phyloP scores from a whole-genome alignment of 179 eudicot species.

The Dionaea muscipula region DNA sequence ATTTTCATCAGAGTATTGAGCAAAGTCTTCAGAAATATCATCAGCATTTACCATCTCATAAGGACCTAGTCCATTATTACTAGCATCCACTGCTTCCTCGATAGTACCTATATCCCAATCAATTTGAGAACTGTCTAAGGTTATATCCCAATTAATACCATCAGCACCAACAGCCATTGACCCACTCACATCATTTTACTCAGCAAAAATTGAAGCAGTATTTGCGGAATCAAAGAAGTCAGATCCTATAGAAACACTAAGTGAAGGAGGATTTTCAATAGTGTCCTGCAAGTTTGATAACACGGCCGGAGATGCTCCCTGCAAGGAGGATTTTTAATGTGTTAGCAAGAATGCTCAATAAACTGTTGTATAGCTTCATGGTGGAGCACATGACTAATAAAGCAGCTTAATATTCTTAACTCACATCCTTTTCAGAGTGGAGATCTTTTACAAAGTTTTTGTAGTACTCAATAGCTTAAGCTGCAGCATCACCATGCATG shows the following conservation, averaged over 20 bases:
- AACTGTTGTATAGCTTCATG: too few relatives aligned
- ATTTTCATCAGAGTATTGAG: slow-evolving; percentile 36
- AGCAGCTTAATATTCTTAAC: slow-evolving; percentile 13
- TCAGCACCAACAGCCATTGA: slow-evolving; percentile 32
- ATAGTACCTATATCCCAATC: slow-evolving; percentile 90
- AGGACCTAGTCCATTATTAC: slow-evolving; percentile 81
- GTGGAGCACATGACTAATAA: background rate
- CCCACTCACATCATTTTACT: slow-evolving; percentile 23
- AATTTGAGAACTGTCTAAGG: slow-evolving; percentile 79
- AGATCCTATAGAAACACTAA: slow-evolving; percentile 35
- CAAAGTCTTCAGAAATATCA: slow-evolving; percentile 44
- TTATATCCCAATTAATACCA: slow-evolving; percentile 86
- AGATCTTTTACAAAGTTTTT: slow-evolving; percentile 61
- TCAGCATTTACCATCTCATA: slow-evolving; percentile 87
- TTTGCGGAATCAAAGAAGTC: slow-evolving; percentile 33
- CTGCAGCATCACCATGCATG: slow-evolving; percentile 51
- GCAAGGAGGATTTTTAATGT: slow-evolving; percentile 5
- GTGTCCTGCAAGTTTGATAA: slow-evolving; percentile 45
- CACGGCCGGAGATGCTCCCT: slow-evolving; percentile 31
- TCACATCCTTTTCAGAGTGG: slow-evolving; percentile 77
- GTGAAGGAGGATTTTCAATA: slow-evolving; percentile 52
- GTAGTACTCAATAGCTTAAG: slow-evolving; percentile 66
- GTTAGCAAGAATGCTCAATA: too few relatives aligned
- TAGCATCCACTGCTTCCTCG: slow-evolving; percentile 61
- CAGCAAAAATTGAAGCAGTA: slow-evolving; percentile 21